These are phyloP conservation scores for Sordariomycetes sp. DNA, from an alignment of 2,329 filamentous ascomycete species.

Conservation along the genomic window DNA sequence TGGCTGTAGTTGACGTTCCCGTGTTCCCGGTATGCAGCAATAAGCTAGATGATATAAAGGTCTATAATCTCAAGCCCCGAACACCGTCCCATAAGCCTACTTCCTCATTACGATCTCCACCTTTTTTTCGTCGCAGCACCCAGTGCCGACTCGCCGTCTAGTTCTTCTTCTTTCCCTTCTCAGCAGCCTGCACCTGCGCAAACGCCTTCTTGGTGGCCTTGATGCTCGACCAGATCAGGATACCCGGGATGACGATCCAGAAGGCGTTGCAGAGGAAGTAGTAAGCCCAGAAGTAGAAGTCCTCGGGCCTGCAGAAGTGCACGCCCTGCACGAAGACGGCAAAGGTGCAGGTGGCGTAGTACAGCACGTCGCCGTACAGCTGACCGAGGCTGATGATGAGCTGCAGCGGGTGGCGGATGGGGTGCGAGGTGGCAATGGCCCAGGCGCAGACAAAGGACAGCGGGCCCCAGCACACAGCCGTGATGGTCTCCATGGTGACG, in stretches of 20 bases:
- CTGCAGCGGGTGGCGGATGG: conserved; percentile 39
- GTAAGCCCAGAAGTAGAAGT: conserved; percentile 43
- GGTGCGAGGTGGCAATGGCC: conserved; percentile 31
- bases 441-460: conserved; percentile 37
- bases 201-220: conserved; percentile 15
- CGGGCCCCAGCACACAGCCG: conserved; percentile 43
- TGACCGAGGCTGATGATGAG: conserved; percentile 35
- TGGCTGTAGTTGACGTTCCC: too few relatives aligned
- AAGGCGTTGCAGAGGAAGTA: conserved; percentile 42
- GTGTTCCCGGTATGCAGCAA: too few relatives aligned
- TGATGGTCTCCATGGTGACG: conserved; percentile 47
- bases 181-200: conserved; percentile 13
- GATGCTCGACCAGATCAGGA: conserved; percentile 19
- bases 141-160: too few relatives aligned
- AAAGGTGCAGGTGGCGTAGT: conserved; percentile 38
- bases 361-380: conserved; percentile 43
- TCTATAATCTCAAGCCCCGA: too few relatives aligned
- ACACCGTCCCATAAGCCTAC: too few relatives aligned
- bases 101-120: too few relatives aligned
- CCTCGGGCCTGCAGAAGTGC: conserved; percentile 40
- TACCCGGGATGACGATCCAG: conserved; percentile 41
- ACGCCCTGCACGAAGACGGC: conserved; percentile 27
- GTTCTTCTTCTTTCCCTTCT: conserved; percentile 14
- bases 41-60: too few relatives aligned
- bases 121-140: too few relatives aligned